Base-by-base conservation (phyloP, 345 rosid species). In the Dipteronia dyeriana region DNA sequence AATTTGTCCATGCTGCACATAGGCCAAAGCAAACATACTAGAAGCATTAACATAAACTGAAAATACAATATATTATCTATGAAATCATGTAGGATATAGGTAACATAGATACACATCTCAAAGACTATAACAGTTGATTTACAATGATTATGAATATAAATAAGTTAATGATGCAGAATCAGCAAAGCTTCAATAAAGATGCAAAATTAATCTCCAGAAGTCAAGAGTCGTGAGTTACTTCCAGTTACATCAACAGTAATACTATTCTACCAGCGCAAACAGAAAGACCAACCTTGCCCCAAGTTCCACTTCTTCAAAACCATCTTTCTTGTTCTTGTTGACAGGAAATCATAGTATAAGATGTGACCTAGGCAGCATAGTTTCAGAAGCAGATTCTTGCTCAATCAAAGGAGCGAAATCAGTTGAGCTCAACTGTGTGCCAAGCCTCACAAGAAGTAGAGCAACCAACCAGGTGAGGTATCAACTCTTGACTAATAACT, bases 1-100 rank as follows among this genome's bases (percentile, higher is more conserved):
- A 96, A 96, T 69, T 92, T 97, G 83, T 93, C 97, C 90, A 96
- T 88, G 2, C 99, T 96, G 92, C 69, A 65, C 70, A 75, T 56
- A 75, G 54, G 5, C 76, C 61, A 71, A 17, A 70, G 34, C 6
- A 49, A 53, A 70, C 25, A 62, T 7, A 49, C 17, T 29, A 76
- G 71, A 80, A 70, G 47, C 9, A 75, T 72, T 75, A 68, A 74
- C 61, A 75, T 61, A 29, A 43, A 54, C 20, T 54, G 51, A 47
- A 29, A 60, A 29, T 3, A 74, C 26, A 47, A 9, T 0, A 43
- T 38, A 63, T 20, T 60, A 7, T 29, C 1, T 29, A 43, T 6
- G 13, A 60, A 25, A 19, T 23, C 31, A 45, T 60, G 39, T 9
- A 61, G n/a, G 5, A 17, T 43, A 22, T 9, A 25, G 7, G 9